Percentiles rank a stretch among this genome's conserved stretches.
Evolutionary conservation across 805 yeast species (phyloP).

Genomic region (Yueomyces sinensis): DNA sequence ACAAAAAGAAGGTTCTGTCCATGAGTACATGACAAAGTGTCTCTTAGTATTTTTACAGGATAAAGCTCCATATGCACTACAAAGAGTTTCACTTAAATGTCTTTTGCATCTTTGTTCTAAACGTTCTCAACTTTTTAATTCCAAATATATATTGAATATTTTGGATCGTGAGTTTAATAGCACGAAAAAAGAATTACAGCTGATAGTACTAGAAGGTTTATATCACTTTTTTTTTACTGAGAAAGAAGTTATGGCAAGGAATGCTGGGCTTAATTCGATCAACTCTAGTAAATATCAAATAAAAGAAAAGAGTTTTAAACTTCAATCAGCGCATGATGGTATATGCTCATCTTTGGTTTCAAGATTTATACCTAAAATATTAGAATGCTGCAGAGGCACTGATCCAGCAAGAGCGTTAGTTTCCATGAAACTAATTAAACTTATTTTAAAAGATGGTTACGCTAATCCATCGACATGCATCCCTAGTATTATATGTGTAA

Average conservation of each 20-base stretch:
- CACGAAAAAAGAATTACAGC: slow-evolving; percentile 29
- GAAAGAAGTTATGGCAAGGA: slow-evolving; percentile 32
- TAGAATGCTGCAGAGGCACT: slow-evolving; percentile 35
- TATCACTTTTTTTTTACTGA: slow-evolving; percentile 44
- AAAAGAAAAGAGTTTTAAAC: slow-evolving; percentile 17
- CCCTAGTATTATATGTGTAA: slow-evolving; percentile 58
- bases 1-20: slow-evolving; percentile 37
- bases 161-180: slow-evolving; percentile 37
- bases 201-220: slow-evolving; percentile 43
- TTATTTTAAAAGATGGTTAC: slow-evolving; percentile 51
- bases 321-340: slow-evolving; percentile 42
- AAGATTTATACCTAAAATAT: slow-evolving; percentile 37
- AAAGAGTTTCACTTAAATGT: slow-evolving; percentile 42
- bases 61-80: slow-evolving; percentile 23
- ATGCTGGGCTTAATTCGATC: slow-evolving; percentile 28
- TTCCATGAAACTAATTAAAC: slow-evolving; percentile 42
- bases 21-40: slow-evolving; percentile 45
- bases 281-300: slow-evolving; percentile 23
- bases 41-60: slow-evolving; percentile 40
- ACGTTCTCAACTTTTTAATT: slow-evolving; percentile 54
- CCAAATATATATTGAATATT: slow-evolving; percentile 37
- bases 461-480: slow-evolving; percentile 63
- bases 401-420: slow-evolving; percentile 34
- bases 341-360: slow-evolving; percentile 64
- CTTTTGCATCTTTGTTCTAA: slow-evolving; percentile 45